phyloP scores from a whole-genome alignment of 371 early-diverging fungal species.

The Mucor plumbeus region DNA sequence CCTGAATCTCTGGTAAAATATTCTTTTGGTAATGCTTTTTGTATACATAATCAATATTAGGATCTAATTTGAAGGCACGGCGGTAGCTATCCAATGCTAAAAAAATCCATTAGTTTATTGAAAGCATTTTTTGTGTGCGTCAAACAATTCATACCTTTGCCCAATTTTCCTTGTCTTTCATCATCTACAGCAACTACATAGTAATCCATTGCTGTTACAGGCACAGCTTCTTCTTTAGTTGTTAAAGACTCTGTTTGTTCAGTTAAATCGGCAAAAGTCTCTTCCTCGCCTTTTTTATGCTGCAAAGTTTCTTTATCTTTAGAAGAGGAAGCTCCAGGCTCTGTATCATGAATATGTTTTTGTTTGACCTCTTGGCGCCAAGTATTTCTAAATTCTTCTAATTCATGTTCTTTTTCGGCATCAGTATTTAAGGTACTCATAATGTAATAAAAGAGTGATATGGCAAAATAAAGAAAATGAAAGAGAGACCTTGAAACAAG shows the following conservation, averaged over 20 bases:
- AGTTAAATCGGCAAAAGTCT: not conserved
- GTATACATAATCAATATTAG: constrained; percentile 52
- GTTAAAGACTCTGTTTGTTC: constrained; percentile 19
- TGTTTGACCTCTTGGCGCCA: constrained; percentile 52
- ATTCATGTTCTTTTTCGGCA: not conserved
- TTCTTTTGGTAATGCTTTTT: constrained; percentile 42
- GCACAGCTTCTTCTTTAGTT: constrained; percentile 5
- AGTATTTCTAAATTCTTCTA: constrained; percentile 47
- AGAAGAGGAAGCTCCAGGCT: not conserved
- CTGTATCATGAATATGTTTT: constrained; percentile 18
- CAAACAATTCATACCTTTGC: constrained; percentile 40
- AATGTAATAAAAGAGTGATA: not conserved
- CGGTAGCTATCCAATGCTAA: constrained; percentile 58
- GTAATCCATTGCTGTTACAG: constrained; percentile 48
- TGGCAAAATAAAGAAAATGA: not conserved
- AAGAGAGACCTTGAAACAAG: not conserved
- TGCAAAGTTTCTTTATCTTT: not conserved
- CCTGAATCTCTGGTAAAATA: constrained; percentile 28
- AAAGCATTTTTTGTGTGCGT: no score
- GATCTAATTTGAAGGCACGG: constrained; percentile 58
- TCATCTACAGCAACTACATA: constrained; percentile 53
- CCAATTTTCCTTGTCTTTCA: constrained; percentile 58
- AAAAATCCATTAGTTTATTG: not conserved
- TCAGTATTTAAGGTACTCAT: not conserved
- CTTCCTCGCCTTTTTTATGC: constrained; percentile 3